A percentile compares a stretch with the other conserved stretches of the same genome.
Evolutionary conservation across 441 rosid genomes (phyloP).

Genomic region (Euphorbia corollata): DNA sequence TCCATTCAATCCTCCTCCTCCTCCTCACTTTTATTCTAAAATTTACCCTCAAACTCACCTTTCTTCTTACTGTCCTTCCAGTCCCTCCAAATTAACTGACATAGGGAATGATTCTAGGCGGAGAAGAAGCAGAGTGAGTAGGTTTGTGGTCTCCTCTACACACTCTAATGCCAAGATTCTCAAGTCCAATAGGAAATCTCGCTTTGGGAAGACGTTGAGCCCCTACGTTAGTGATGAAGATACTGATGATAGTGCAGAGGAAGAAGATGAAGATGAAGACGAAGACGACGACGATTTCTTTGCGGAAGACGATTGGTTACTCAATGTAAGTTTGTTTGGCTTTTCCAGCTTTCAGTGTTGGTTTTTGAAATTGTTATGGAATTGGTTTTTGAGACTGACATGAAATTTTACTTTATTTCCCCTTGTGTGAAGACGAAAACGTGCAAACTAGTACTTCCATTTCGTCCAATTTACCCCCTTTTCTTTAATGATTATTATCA

Average conservation of each 20-base stretch:
- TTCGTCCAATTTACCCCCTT: not conserved
- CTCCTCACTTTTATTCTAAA: constrained; percentile 11
- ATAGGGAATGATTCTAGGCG: not conserved
- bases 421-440: not conserved
- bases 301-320: constrained; percentile 38
- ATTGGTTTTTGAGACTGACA: not conserved
- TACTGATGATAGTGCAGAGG: constrained; percentile 33
- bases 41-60: not conserved
- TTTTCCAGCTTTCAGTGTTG: not conserved
- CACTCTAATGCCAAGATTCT: constrained; percentile 77
- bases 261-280: constrained; percentile 30
- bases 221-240: constrained; percentile 47
- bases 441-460: not conserved
- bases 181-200: constrained; percentile 60
- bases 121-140: constrained; percentile 7
- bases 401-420: not conserved
- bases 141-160: constrained; percentile 40
- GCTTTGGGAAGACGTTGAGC: constrained; percentile 42
- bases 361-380: not conserved
- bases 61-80: not conserved
- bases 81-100: not conserved
- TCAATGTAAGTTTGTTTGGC: constrained; percentile 37
- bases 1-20: constrained; percentile 1
- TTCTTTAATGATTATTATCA: not conserved
- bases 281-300: constrained; percentile 31